Conservation (phyloP, 805 yeast species). For the Zygosaccharomyces lentus region DNA sequence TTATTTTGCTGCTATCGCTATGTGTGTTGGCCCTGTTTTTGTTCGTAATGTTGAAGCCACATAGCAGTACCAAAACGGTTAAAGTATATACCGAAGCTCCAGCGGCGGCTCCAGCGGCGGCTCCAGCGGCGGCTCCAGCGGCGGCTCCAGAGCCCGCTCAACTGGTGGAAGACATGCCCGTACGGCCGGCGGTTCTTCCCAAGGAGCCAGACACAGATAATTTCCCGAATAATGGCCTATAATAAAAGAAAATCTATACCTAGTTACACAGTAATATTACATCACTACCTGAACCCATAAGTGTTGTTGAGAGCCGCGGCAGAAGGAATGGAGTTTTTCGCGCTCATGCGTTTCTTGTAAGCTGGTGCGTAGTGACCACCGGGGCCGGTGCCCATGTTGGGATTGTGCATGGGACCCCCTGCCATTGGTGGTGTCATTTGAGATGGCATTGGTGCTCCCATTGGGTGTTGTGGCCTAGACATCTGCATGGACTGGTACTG, state of each 20-base stretch:
- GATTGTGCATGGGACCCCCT: constrained; percentile 3
- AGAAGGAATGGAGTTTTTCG: constrained; percentile 37
- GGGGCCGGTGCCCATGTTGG: constrained; percentile 3
- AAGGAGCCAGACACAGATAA: not conserved
- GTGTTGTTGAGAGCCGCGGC: constrained; percentile 44
- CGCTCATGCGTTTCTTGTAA: constrained; percentile 36
- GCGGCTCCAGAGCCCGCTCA: not conserved
- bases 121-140: not conserved
- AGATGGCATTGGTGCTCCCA: not conserved
- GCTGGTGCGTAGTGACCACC: constrained; percentile 36
- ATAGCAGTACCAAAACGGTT: constrained; percentile 11
- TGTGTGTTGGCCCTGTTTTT: constrained; percentile 69
- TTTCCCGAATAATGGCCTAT: not conserved
- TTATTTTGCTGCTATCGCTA: constrained; percentile 68
- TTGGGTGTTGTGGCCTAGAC: not conserved
- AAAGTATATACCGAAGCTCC: not conserved
- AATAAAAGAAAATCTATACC: constrained; percentile 4
- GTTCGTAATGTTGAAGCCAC: constrained; percentile 65
- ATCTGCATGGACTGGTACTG: constrained; percentile 1
- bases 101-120: not conserved
- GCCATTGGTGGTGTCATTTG: constrained; percentile 3
- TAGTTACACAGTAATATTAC: constrained; percentile 6
- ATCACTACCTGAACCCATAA: constrained; percentile 38
- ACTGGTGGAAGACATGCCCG: not conserved
- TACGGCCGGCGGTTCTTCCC: not conserved